These are phyloP conservation scores for Blastobotrys elegans DNA, from an alignment of 1,139 yeast species.

Conservation along the genomic window DNA sequence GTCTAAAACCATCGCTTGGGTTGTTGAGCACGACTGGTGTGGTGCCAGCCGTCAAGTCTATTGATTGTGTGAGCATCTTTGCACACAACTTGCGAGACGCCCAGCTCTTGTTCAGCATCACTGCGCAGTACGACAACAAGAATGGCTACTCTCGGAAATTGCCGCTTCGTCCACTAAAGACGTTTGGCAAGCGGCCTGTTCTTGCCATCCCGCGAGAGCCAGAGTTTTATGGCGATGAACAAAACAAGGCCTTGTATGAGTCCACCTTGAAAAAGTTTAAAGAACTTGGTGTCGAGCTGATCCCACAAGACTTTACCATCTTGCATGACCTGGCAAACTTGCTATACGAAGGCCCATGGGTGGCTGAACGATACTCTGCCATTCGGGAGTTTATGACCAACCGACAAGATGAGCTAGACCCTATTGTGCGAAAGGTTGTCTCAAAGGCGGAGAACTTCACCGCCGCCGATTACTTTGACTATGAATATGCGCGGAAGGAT, in stretches of 20 bases:
- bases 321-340: slow-evolving; percentile 79
- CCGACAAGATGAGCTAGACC: slow-evolving; percentile 67
- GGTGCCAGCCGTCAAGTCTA: slow-evolving; percentile 94
- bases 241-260: slow-evolving; percentile 65
- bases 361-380: slow-evolving; percentile 88
- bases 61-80: slow-evolving; percentile 88
- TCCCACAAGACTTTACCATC: slow-evolving; percentile 64
- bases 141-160: slow-evolving; percentile 77
- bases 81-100: slow-evolving; percentile 77
- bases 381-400: slow-evolving; percentile 66
- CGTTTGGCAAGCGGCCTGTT: slow-evolving; percentile 54
- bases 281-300: slow-evolving; percentile 52
- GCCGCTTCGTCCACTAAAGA: slow-evolving; percentile 59
- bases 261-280: slow-evolving; percentile 56
- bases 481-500: slow-evolving; percentile 76
- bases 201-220: slow-evolving; percentile 72
- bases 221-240: slow-evolving; percentile 74
- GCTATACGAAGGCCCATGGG: slow-evolving; percentile 98
- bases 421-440: slow-evolving; percentile 74
- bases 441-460: slow-evolving; percentile 68
- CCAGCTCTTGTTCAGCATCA: slow-evolving; percentile 61
- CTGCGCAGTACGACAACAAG: slow-evolving; percentile 69
- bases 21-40: slow-evolving; percentile 81
- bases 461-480: slow-evolving; percentile 80
- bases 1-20: slow-evolving; percentile 90